Base-by-base conservation (phyloP, 352 stramenopile genomes). In the Halophytophthora polymorphica region DNA sequence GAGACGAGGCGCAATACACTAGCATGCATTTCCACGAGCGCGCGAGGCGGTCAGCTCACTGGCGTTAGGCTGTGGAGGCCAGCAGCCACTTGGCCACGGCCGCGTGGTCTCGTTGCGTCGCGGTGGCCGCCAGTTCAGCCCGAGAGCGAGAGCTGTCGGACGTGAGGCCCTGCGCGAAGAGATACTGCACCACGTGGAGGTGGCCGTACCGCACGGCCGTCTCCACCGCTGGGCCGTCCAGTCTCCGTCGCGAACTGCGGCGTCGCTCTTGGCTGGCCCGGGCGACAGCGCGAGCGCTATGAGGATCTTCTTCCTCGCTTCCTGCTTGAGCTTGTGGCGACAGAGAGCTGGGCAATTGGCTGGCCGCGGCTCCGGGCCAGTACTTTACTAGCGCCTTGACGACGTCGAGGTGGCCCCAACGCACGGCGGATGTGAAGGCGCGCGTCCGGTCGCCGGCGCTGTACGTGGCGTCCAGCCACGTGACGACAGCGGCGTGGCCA, bases 361-460 rank as follows among this genome's bases (percentile, higher is more conserved):
- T 29, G 41, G 50, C 13, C 13, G 42, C 38, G 40, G 58, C 53
- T 38, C 58, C 43, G 28, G 53, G 49, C 25, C 58, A 66, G 25
- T 66, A 62, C 43, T 55, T 66, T 1, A 53, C 59, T 19, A 71
- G 47, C 10, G 53, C 58, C 13, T 55, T 65, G 17, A 66, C 63
- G 36, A 67, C 58, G 7, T 68, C 41, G 2, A 64, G 37, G 44
- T 71, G 58, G 2, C 58, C 50, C 63, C 63, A 71, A 31, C 53
- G 63, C 38, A 71, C 53, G 12, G 63, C 63, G 40, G 63, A 68
- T 3, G 48, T 38, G 29, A 71, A 65, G 2, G 63, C 63, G 19
- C 58, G 55, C 11, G 41, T 53, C 38, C 51, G 45, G 45, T 68
- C 49, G 8, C 63, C 63, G 42, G 54, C 50, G 2, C 31, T 15